phyloP scores from a whole-genome alignment of 257 asterid genomes.

The Salvia miltiorrhiza region DNA sequence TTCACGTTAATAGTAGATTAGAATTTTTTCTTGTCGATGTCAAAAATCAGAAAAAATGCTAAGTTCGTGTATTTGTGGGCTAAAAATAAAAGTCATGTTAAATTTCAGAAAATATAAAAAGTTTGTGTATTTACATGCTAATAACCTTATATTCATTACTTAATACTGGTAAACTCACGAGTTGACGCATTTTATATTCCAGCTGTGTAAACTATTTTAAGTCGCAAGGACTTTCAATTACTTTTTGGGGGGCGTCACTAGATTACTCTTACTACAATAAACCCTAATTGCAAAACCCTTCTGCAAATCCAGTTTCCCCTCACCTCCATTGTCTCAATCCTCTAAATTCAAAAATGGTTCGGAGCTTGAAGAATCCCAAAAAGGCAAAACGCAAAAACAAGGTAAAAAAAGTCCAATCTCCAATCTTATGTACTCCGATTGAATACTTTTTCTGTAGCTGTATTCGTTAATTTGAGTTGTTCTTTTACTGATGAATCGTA shows the following conservation, averaged over 20 bases:
- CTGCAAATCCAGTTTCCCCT: not conserved
- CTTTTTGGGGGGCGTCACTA: not conserved
- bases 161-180: too few relatives aligned
- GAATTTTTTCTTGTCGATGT: too few relatives aligned
- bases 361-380: slow-evolving; percentile 67
- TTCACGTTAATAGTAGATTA: too few relatives aligned
- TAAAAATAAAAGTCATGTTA: too few relatives aligned
- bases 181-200: too few relatives aligned
- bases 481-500: not conserved
- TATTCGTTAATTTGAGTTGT: not conserved
- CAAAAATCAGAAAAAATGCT: too few relatives aligned
- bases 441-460: not conserved
- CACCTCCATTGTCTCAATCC: not conserved
- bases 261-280: not conserved
- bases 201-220: too few relatives aligned
- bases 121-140: too few relatives aligned
- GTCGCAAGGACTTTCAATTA: too few relatives aligned
- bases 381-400: slow-evolving; percentile 72
- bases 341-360: slow-evolving; percentile 43
- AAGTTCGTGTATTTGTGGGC: too few relatives aligned
- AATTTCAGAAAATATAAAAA: too few relatives aligned
- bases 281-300: slow-evolving; percentile 39
- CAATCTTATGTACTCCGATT: not conserved
- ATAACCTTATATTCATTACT: too few relatives aligned
- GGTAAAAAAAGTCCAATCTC: slow-evolving; percentile 30